Evolutionary conservation across 2,329 filamentous ascomycete genomes (phyloP), one percentile per base, ranked within the genome.

Genomic region (Neofusicoccum sp.): DNA sequence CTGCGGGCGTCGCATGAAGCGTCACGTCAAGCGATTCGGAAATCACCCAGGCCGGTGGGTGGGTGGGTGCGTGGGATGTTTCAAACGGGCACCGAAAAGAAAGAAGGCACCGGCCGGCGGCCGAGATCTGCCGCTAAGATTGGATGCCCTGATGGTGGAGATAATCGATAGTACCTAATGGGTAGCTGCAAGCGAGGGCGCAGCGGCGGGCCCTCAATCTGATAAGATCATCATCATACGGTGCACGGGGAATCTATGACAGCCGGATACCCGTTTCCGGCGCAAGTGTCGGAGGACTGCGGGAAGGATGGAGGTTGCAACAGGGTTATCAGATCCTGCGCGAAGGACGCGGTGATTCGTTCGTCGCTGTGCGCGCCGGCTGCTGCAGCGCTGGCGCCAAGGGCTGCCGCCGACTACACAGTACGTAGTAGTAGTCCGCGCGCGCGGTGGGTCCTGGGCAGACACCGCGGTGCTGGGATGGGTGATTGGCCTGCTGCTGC

Each of bases 141-240:
- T 44, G 52, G 22, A 56, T 44, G 48, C 48, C 36, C 45, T 39
- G 49, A 54, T 39, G 50, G 50, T 56, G 50, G 50, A 29, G 50
- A 43, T 33, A 8, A 14, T 44, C 37, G 52, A 22, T 44, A n/a
- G n/a, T n/a, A n/a, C n/a, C n/a, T n/a, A 39, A 56, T 56, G 52
- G 29, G 39, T 29, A 44, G n/a, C 22, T 16, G 52, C 16, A 31
- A 28, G 54, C 54, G 54, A 58, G 39, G 29, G 39, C 22, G 22
- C 22, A 22, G 41, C 31, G 34, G 39, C 14, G 7, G 14, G 31
- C 3, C n/a, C 28, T 41, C 4, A 37, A 45, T 45, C 54, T 58
- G 41, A 47, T 58, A 58, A 58, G 54, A 58, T 58, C 54, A 34
- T 33, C 52, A 3, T 1, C 28, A 6, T n/a, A 12, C 22, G 33